Conservation (phyloP, 2,329 filamentous ascomycete genomes). For the Tolypocladium capitatum region DNA sequence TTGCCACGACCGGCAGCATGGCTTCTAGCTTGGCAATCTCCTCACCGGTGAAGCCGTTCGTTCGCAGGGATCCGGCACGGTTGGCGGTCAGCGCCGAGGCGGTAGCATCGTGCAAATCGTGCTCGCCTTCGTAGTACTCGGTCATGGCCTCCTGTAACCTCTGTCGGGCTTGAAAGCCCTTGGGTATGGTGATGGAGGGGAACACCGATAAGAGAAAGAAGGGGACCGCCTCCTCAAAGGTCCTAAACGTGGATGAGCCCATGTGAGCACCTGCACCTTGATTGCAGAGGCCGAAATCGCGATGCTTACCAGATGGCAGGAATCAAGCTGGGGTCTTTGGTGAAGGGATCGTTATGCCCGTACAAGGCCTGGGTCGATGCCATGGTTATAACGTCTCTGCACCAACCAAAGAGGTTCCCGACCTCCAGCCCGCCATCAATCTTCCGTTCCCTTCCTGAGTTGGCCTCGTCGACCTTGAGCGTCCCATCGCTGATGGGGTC, state of each 20-base stretch:
- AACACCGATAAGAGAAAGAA: constrained; percentile 17
- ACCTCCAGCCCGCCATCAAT: constrained; percentile 12
- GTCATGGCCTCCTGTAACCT: constrained; percentile 13
- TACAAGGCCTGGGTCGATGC: constrained; percentile 27
- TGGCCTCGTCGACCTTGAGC: not conserved
- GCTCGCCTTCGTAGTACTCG: constrained; percentile 16
- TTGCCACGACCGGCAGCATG: constrained; percentile 15
- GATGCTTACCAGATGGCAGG: constrained; percentile 6
- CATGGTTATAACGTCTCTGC: constrained; percentile 21
- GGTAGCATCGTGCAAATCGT: constrained; percentile 13
- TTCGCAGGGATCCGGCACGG: constrained; percentile 14
- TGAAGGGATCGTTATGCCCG: constrained; percentile 28
- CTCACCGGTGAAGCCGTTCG: constrained; percentile 12
- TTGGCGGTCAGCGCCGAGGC: constrained; percentile 12
- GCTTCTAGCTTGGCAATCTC: constrained; percentile 18
- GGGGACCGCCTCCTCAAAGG: constrained; percentile 11
- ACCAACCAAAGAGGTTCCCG: constrained; percentile 25
- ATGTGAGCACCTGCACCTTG: too few relatives aligned
- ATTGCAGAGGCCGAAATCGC: too few relatives aligned
- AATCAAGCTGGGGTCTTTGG: constrained; percentile 8
- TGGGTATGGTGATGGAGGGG: constrained; percentile 15
- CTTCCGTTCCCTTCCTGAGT: constrained; percentile 5
- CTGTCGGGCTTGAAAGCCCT: constrained; percentile 14
- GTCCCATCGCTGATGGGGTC: not conserved
- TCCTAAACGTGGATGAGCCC: not conserved